Evolutionary conservation across 352 stramenopile species (phyloP).

Genomic region (Albugo candida): DNA sequence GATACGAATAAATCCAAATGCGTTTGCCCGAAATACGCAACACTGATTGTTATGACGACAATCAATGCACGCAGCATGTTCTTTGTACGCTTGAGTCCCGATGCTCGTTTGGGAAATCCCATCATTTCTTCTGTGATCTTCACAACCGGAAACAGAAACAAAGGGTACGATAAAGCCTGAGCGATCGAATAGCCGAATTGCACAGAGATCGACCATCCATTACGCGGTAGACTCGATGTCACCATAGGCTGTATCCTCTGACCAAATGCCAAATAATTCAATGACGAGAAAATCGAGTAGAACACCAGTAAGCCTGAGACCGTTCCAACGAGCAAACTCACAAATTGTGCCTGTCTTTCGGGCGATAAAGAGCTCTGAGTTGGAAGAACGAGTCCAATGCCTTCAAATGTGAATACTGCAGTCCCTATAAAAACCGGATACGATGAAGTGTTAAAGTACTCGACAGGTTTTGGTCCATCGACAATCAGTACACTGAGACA

Average conservation of each 20-base stretch:
- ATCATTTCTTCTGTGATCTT: slow-evolving; percentile 77
- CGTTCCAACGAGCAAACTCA: slow-evolving; percentile 27
- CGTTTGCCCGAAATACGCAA: slow-evolving; percentile 58
- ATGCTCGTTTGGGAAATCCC: slow-evolving; percentile 39
- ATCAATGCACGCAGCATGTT: slow-evolving; percentile 46
- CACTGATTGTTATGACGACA: slow-evolving; percentile 37
- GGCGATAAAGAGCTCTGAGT: slow-evolving; percentile 48
- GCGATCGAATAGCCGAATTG: slow-evolving; percentile 62
- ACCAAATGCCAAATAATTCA: slow-evolving; percentile 69
- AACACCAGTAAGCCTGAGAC: slow-evolving; percentile 55
- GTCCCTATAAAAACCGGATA: slow-evolving; percentile 68
- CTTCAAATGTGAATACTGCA: slow-evolving; percentile 64
- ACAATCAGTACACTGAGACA: slow-evolving; percentile 36
- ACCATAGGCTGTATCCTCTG: slow-evolving; percentile 38
- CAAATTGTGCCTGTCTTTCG: slow-evolving; percentile 41
- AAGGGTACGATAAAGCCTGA: slow-evolving; percentile 54
- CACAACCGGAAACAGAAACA: slow-evolving; percentile 61
- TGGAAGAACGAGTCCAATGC: slow-evolving; percentile 57
- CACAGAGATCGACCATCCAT: slow-evolving; percentile 51
- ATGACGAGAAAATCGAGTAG: slow-evolving; percentile 61
- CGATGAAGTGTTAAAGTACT: slow-evolving; percentile 45
- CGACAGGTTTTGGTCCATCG: slow-evolving; percentile 25
- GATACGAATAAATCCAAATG: slow-evolving; percentile 67
- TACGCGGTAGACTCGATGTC: slow-evolving; percentile 46
- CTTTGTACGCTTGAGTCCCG: slow-evolving; percentile 47